These are phyloP conservation scores for Hordeum vulgare DNA, from an alignment of 176 grass and related monocot species.

Conservation along the genomic window DNA sequence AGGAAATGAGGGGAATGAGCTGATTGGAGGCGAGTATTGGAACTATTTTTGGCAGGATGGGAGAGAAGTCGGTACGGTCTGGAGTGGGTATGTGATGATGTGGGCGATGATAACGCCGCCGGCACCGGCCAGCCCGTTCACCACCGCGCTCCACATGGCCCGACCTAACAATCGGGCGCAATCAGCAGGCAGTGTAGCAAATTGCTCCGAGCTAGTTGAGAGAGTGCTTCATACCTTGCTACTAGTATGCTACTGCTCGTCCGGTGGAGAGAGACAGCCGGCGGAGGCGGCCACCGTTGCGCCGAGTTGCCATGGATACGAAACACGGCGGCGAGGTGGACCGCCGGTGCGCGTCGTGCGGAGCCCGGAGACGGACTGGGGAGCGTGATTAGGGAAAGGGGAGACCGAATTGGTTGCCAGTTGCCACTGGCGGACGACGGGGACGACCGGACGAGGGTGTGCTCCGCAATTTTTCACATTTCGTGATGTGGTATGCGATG, in stretches of 20 bases:
- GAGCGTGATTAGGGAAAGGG: not conserved
- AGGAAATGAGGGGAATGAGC: not conserved
- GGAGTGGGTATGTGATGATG: slow-evolving; percentile 94
- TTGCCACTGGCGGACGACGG: not conserved
- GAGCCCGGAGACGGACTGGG: not conserved
- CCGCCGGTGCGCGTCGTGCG: not conserved
- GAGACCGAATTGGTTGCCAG: not conserved
- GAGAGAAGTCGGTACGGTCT: slow-evolving; percentile 40
- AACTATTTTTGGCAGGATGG: not conserved
- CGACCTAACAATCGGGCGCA: slow-evolving; percentile 1
- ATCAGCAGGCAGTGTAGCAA: not conserved
- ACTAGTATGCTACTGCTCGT: not conserved
- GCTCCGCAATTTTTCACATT: slow-evolving; percentile 21
- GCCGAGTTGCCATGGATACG: not conserved
- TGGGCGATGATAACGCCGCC: slow-evolving; percentile 83
- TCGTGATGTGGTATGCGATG: no score
- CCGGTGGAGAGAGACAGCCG: not conserved
- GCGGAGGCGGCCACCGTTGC: not conserved
- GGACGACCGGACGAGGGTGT: slow-evolving; percentile 20
- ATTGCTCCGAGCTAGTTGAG: not conserved
- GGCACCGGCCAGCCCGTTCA: slow-evolving; percentile 79
- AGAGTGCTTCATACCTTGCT: not conserved
- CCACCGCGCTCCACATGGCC: slow-evolving; percentile 79
- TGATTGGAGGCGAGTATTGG: not conserved
- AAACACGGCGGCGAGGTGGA: not conserved